Percentiles rank a stretch among this genome's conserved stretches.
Conservation (phyloP, 495 filamentous ascomycete species). For the Margaritispora aquatica region DNA sequence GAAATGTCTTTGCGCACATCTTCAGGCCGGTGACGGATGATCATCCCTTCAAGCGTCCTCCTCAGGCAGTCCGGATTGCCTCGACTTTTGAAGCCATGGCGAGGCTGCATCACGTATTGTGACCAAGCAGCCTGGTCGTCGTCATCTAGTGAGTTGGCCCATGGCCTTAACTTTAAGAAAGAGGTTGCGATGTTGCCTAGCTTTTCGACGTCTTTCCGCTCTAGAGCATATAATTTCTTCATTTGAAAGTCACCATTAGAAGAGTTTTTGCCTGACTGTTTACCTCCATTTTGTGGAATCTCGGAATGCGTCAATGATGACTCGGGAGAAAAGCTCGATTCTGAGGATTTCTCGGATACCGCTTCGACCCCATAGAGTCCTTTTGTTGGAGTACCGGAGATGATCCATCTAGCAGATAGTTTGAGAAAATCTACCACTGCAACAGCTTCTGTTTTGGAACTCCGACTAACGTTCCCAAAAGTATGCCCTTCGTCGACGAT, state of each 20-base stretch:
- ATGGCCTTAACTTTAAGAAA: slow-evolving; percentile 73
- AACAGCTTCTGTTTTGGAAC: slow-evolving; percentile 57
- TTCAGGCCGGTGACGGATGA: slow-evolving; percentile 71
- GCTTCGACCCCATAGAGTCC: slow-evolving; percentile 43
- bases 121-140: slow-evolving; percentile 53
- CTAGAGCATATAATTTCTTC: slow-evolving; percentile 36
- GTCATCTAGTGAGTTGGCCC: slow-evolving; percentile 49
- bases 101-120: slow-evolving; percentile 64
- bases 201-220: slow-evolving; percentile 67
- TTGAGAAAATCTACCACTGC: slow-evolving; percentile 60
- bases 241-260: too few species aligned
- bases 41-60: slow-evolving; percentile 64
- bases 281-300: too few species aligned
- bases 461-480: slow-evolving; percentile 52
- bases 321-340: slow-evolving; percentile 4
- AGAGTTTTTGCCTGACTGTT: too few species aligned
- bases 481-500: slow-evolving; percentile 92
- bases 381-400: slow-evolving; percentile 83
- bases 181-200: slow-evolving; percentile 62
- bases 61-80: slow-evolving; percentile 58
- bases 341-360: slow-evolving; percentile 22
- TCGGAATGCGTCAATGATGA: too few species aligned
- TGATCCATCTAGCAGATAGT: slow-evolving; percentile 76
- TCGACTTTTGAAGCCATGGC: slow-evolving; percentile 41
- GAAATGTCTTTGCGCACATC: slow-evolving; percentile 58